Conservation (phyloP, 768 basidiomycete species). For the Xerocomellus dryophilus region DNA sequence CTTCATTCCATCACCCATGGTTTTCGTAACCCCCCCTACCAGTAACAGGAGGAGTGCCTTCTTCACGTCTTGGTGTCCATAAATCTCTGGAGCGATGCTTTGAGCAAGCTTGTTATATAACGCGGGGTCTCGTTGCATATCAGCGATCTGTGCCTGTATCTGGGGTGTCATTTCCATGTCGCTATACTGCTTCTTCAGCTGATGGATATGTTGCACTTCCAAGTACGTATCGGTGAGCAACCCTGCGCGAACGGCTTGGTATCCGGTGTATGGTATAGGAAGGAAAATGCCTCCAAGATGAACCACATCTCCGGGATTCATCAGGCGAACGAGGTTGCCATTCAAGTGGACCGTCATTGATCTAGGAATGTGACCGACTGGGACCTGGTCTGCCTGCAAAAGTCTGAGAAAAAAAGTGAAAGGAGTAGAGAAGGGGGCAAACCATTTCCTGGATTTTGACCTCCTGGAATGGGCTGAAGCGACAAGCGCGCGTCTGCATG, state of each 20-base stretch:
- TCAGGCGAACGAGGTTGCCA: constrained; percentile 81
- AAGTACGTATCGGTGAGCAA: constrained; percentile 96
- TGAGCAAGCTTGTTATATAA: constrained; percentile 85
- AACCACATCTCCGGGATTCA: constrained; percentile 96
- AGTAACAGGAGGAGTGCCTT: constrained; percentile 90
- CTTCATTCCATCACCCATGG: constrained; percentile 96
- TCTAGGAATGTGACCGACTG: constrained; percentile 97
- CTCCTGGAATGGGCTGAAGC: constrained; percentile 98
- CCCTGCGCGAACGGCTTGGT: constrained; percentile 94
- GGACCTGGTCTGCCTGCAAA: constrained; percentile 91
- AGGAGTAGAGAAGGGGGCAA: constrained; percentile 9
- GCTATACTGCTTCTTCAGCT: constrained; percentile 96
- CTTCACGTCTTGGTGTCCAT: constrained; percentile 96
- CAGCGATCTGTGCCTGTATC: constrained; percentile 64
- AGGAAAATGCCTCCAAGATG: constrained; percentile 96
- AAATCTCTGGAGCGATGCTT: constrained; percentile 98
- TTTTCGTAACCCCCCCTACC: constrained; percentile 95
- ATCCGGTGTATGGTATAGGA: constrained; percentile 95
- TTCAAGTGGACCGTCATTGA: constrained; percentile 97
- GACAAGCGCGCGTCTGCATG: constrained; percentile 97
- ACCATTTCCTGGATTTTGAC: constrained; percentile 99
- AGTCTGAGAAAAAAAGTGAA: constrained; percentile 7
- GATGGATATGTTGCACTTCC: constrained; percentile 85
- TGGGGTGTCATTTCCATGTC: constrained; percentile 92
- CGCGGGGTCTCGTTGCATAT: constrained; percentile 69